phyloP scores from a whole-genome alignment of 139 green algal genomes.

The Mesostigma viride region DNA sequence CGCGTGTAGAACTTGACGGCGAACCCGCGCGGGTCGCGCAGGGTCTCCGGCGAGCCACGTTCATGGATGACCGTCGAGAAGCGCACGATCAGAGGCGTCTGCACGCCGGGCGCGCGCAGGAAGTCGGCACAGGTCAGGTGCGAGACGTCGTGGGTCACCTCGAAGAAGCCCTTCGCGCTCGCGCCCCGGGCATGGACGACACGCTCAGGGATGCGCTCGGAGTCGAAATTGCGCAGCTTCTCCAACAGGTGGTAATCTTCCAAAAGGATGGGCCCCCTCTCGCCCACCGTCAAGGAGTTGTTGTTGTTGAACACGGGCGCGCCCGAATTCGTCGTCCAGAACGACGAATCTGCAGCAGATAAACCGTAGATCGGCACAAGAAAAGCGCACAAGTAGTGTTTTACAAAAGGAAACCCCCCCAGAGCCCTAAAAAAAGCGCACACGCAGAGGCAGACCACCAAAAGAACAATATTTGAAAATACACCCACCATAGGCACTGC shows the following conservation, averaged over 20 bases:
- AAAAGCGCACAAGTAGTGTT: no score
- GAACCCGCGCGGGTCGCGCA: slow-evolving; percentile 86
- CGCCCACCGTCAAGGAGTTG: slow-evolving; percentile 62
- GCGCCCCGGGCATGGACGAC: slow-evolving; percentile 89
- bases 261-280: slow-evolving; percentile 43
- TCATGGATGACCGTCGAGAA: slow-evolving; percentile 88
- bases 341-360: no score
- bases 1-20: slow-evolving; percentile 95
- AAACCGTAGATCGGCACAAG: no score
- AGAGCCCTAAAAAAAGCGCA: no score
- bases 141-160: slow-evolving; percentile 92
- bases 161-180: slow-evolving; percentile 91
- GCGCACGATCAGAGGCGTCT: slow-evolving; percentile 85
- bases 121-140: slow-evolving; percentile 90
- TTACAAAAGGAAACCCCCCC: no score
- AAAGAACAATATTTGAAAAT: no score
- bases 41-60: slow-evolving; percentile 72
- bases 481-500: no score
- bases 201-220: slow-evolving; percentile 88
- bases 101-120: slow-evolving; percentile 74
- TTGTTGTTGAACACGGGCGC: slow-evolving; percentile 91
- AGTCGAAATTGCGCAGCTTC: slow-evolving; percentile 89
- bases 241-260: slow-evolving; percentile 89
- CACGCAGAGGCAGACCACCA: no score
- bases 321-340: slow-evolving; percentile 87